These are phyloP conservation scores for Drosera spatulata DNA, from an alignment of 179 eudicot genomes.

Conservation along the genomic window DNA sequence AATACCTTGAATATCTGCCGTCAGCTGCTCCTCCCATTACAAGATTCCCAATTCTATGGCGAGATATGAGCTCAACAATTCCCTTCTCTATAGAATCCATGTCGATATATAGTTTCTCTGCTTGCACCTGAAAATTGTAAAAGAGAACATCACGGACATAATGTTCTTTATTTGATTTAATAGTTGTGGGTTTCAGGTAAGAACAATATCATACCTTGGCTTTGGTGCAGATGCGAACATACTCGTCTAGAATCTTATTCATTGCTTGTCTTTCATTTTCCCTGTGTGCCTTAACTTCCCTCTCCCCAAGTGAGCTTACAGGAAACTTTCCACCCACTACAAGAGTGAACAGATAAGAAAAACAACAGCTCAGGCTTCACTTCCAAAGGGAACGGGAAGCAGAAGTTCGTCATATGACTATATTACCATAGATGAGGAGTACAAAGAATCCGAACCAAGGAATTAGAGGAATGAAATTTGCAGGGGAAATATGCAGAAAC, in stretches of 20 bases:
- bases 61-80: constrained; percentile 47
- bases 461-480: no score
- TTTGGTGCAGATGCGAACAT: background rate
- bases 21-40: constrained; percentile 88
- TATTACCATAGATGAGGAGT: no score
- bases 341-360: background rate
- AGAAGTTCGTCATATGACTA: no score
- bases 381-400: no score
- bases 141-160: background rate
- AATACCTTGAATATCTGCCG: constrained; percentile 35
- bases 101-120: constrained; percentile 34
- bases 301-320: background rate
- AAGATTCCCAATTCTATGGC: constrained; percentile 39
- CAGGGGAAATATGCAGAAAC: no score
- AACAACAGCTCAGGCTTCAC: background rate
- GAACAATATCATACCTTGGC: background rate
- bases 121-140: constrained; percentile 29
- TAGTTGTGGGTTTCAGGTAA: background rate
- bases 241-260: constrained; percentile 5
- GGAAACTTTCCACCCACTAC: background rate
- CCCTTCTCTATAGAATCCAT: constrained; percentile 56
- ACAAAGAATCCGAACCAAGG: no score
- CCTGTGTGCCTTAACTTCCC: background rate
- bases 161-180: no score
- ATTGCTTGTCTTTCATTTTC: constrained; percentile 6